Conservation (phyloP, 2,329 filamentous ascomycete genomes). For the Neopestalotiopsis clavispora region DNA sequence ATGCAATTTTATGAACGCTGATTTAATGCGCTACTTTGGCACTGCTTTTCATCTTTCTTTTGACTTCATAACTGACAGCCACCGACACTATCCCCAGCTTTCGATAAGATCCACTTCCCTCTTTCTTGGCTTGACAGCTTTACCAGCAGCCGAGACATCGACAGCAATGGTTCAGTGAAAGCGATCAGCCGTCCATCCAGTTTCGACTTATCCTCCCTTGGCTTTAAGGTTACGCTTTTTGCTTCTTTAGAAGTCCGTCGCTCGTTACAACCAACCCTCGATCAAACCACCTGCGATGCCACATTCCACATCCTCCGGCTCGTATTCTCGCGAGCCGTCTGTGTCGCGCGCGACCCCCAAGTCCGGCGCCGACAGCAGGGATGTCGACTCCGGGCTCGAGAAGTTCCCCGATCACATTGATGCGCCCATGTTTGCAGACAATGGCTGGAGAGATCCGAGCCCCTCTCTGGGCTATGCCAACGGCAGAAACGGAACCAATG, state of each 20-base stretch:
- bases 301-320: conserved; percentile 37
- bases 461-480: conserved; percentile 24
- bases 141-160: conserved; percentile 4
- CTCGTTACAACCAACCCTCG: conserved; percentile 15
- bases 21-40: conserved; percentile 10
- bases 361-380: conserved; percentile 26
- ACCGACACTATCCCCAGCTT: background rate
- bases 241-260: conserved; percentile 18
- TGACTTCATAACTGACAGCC: conserved; percentile 2
- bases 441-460: conserved; percentile 28
- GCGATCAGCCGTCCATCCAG: background rate
- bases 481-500: conserved; percentile 34
- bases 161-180: conserved; percentile 19
- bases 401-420: conserved; percentile 41
- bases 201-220: background rate
- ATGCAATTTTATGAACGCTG: conserved; percentile 13
- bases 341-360: conserved; percentile 34
- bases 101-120: background rate
- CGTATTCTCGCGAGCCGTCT: conserved; percentile 36
- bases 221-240: conserved; percentile 11
- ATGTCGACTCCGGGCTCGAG: conserved; percentile 34
- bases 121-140: background rate
- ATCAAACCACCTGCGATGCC: conserved; percentile 30
- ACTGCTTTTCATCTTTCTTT: conserved; percentile 5
- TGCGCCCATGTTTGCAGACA: conserved; percentile 35